Conservation (phyloP, 2,329 filamentous ascomycete genomes). For the Colletotrichum karsti region DNA sequence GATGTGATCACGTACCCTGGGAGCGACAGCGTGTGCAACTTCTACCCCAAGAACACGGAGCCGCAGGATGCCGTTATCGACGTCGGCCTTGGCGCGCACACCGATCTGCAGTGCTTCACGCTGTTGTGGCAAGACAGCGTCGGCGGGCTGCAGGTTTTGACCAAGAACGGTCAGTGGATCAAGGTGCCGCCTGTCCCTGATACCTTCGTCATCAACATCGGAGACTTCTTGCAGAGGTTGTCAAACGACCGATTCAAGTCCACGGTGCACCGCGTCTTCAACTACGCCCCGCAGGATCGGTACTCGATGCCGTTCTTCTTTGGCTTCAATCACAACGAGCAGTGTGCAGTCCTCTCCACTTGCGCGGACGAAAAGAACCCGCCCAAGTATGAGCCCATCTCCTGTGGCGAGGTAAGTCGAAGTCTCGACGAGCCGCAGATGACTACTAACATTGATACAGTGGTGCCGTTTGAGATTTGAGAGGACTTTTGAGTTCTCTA, state of each 20-base stretch:
- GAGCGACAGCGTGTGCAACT: conserved; percentile 46
- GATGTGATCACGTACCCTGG: conserved; percentile 29
- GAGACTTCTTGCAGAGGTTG: conserved; percentile 34
- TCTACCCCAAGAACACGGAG: conserved; percentile 49
- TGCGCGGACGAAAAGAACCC: conserved; percentile 55
- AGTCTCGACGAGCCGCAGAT: too few relatives aligned
- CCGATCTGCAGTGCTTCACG: conserved; percentile 56
- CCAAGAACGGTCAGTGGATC: conserved; percentile 47
- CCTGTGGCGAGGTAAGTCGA: conserved; percentile 49
- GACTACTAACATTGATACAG: background rate
- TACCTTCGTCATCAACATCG: conserved; percentile 37
- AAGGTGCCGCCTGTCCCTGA: conserved; percentile 33
- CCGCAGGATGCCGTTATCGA: conserved; percentile 37
- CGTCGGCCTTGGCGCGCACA: conserved; percentile 56
- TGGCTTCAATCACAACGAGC: conserved; percentile 60
- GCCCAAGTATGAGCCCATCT: conserved; percentile 59
- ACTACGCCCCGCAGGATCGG: conserved; percentile 47
- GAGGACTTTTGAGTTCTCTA: conserved; percentile 17
- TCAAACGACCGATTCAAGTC: conserved; percentile 35
- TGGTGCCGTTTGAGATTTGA: conserved; percentile 24
- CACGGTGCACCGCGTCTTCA: conserved; percentile 60
- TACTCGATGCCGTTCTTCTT: conserved; percentile 68
- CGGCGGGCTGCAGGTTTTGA: conserved; percentile 52
- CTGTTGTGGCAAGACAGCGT: conserved; percentile 56
- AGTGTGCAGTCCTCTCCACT: conserved; percentile 55